Evolutionary conservation across 78 protist species (phyloP).

Genomic region (Pigoraptor vietnamica): DNA sequence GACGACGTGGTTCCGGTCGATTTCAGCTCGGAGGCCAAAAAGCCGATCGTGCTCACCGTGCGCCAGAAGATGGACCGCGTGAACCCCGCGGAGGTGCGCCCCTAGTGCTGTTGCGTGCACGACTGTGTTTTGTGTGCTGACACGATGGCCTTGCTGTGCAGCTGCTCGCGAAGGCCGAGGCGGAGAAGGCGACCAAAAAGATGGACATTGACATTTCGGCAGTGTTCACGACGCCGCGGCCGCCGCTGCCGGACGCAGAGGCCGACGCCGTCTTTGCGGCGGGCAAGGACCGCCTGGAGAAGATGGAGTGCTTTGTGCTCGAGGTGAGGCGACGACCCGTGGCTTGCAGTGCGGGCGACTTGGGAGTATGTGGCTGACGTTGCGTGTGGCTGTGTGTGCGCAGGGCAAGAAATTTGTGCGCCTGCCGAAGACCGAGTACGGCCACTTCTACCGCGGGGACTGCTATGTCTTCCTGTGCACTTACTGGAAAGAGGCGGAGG

Average conservation of each 20-base stretch:
- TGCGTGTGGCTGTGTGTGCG: background rate
- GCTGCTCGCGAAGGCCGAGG: background rate
- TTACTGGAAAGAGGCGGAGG: background rate
- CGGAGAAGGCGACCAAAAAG: background rate
- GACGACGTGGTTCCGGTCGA: too few species aligned
- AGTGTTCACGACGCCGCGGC: background rate
- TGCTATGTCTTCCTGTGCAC: background rate
- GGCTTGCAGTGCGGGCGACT: too few species aligned
- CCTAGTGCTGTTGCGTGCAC: too few species aligned
- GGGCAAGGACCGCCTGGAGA: background rate
- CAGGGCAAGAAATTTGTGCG: background rate
- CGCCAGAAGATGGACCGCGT: too few species aligned
- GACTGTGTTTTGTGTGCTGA: too few species aligned
- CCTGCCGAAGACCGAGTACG: background rate
- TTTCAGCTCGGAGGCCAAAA: too few species aligned
- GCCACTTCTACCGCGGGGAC: background rate
- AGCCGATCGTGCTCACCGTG: too few species aligned
- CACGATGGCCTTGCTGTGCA: too few species aligned
- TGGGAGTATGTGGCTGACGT: too few species aligned
- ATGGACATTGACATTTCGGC: background rate
- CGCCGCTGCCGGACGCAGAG: background rate
- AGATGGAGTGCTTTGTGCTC: conserved; percentile 9
- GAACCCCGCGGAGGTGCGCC: too few species aligned
- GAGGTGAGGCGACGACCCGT: too few species aligned
- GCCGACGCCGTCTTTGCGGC: background rate